These are phyloP conservation scores for Plantago major DNA, from an alignment of 257 asterid species.

Conservation along the genomic window DNA sequence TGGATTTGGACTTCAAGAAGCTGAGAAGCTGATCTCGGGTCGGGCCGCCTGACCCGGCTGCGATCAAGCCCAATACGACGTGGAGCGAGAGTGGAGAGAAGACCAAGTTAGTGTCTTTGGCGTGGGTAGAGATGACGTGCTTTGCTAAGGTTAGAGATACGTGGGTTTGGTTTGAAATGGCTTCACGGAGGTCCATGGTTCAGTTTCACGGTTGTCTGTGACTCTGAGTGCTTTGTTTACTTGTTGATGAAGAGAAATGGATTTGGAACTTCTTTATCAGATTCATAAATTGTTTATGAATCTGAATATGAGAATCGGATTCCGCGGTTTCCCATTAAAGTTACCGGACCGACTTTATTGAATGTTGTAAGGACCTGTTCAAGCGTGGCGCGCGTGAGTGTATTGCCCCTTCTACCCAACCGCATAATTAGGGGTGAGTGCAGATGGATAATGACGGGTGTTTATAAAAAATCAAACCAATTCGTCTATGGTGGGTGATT, in stretches of 20 bases:
- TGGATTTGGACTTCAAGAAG: conserved; percentile 29
- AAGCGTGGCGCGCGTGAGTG: too few relatives aligned
- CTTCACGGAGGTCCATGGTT: conserved; percentile 40
- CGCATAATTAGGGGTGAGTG: too few relatives aligned
- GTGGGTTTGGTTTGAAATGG: conserved; percentile 41
- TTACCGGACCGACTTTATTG: too few relatives aligned
- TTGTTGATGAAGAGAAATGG: background rate
- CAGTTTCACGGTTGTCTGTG: background rate
- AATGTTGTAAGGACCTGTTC: too few relatives aligned
- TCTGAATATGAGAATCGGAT: too few relatives aligned
- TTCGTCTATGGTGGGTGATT: too few relatives aligned
- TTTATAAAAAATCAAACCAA: too few relatives aligned
- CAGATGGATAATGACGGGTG: too few relatives aligned
- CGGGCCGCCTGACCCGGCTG: conserved; percentile 47
- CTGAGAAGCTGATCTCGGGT: conserved; percentile 38
- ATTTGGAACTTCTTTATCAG: too few relatives aligned
- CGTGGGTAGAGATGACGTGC: conserved; percentile 33
- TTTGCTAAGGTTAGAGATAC: conserved; percentile 39
- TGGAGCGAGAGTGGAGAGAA: conserved; percentile 60
- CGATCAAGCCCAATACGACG: conserved; percentile 34
- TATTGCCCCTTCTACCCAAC: too few relatives aligned
- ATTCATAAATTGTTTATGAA: too few relatives aligned
- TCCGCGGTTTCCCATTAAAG: too few relatives aligned
- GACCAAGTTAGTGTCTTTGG: conserved; percentile 34
- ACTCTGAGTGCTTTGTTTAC: conserved; percentile 2